A percentile compares a stretch with the other conserved stretches of the same genome.
Conservation (phyloP, 148 eudicot species). For the Cornus florida region DNA sequence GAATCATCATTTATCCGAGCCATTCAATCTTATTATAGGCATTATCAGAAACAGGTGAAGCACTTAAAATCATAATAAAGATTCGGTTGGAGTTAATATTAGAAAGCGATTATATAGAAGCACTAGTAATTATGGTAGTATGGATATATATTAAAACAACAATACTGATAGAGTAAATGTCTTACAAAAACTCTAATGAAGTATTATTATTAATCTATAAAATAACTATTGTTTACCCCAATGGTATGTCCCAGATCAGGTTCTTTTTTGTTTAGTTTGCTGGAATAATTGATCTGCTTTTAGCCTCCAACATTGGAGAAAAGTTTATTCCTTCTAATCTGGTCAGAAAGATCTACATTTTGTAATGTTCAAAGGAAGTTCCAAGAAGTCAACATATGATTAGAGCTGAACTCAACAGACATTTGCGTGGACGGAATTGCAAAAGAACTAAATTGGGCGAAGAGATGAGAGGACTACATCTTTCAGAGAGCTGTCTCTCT, state of each 20-base stretch:
- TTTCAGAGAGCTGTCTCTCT: constrained; percentile 49
- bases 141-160: no score
- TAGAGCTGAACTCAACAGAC: not conserved
- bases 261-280: not conserved
- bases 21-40: no score
- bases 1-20: no score
- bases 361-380: not conserved
- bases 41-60: no score
- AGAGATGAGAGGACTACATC: constrained; percentile 57
- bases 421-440: not conserved
- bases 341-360: not conserved
- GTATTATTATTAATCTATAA: not conserved
- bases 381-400: not conserved
- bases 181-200: not conserved
- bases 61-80: no score
- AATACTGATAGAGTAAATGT: no score
- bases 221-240: not conserved
- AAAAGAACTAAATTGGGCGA: constrained; percentile 25
- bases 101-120: no score
- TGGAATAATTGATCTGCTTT: not conserved
- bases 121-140: no score
- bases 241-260: not conserved
- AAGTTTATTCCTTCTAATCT: not conserved
- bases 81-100: no score
- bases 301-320: not conserved